Evolutionary conservation across 192 early-diverging fungal species (phyloP).

Genomic region (Umbelopsis sp.): DNA sequence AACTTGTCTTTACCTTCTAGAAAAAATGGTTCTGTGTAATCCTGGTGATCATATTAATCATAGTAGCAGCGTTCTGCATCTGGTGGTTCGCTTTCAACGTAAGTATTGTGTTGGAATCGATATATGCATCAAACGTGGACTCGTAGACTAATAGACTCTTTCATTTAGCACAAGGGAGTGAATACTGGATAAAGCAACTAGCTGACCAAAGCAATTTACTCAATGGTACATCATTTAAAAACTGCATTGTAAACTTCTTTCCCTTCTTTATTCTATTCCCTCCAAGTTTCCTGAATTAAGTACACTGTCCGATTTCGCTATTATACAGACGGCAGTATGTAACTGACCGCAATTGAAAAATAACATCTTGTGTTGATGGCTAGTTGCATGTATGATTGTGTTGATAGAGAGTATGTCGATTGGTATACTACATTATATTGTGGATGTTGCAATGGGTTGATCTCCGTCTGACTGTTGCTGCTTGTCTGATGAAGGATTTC

Average conservation of each 20-base stretch:
- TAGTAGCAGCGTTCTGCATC: conserved; percentile 28
- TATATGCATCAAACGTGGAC: not conserved
- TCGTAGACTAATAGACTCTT: not conserved
- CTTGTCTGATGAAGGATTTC: not conserved
- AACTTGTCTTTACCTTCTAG: conserved; percentile 10
- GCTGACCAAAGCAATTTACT: not conserved
- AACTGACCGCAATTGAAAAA: not conserved
- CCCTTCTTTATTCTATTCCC: not conserved
- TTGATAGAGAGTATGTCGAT: not conserved
- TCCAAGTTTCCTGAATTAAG: not conserved
- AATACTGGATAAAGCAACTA: not conserved
- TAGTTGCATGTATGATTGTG: not conserved
- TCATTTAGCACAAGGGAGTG: not conserved
- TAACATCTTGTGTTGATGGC: not conserved
- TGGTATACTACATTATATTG: no score
- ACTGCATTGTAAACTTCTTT: conserved; percentile 13
- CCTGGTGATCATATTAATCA: conserved; percentile 34
- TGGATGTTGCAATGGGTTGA: no score
- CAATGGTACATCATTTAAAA: not conserved
- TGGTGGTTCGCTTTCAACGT: conserved; percentile 40
- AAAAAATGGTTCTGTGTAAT: conserved; percentile 42
- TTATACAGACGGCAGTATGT: not conserved
- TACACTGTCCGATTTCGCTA: not conserved
- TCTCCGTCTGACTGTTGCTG: not conserved
- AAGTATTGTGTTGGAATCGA: not conserved